phyloP scores from a whole-genome alignment of 2,329 filamentous ascomycete genomes.

The Sarocladium strictum region DNA sequence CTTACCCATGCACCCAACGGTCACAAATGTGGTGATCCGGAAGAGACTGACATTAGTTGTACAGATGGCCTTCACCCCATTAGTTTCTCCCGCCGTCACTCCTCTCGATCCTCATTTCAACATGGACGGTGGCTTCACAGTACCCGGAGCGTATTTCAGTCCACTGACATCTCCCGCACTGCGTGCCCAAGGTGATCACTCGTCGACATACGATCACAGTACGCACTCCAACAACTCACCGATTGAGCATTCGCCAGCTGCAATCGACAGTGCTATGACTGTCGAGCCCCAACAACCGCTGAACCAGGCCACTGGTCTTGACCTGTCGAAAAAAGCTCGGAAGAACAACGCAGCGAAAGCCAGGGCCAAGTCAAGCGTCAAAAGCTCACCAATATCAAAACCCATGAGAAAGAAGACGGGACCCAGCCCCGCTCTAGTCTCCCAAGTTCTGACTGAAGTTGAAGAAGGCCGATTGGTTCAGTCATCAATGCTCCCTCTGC shows the following conservation, averaged over 20 bases:
- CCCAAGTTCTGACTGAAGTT: conserved; percentile 49
- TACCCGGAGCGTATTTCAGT: conserved; percentile 73
- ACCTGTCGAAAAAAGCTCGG: conserved; percentile 44
- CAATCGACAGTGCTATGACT: conserved; percentile 32
- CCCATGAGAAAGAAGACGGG: conserved; percentile 50
- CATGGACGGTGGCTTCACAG: conserved; percentile 50
- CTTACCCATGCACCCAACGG: neutral
- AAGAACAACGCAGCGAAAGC: conserved; percentile 46
- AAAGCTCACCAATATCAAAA: conserved; percentile 69
- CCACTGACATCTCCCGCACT: conserved; percentile 76
- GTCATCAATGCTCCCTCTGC: conserved; percentile 29
- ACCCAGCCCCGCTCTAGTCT: conserved; percentile 49
- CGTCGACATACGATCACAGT: conserved; percentile 39
- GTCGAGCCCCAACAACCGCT: conserved; percentile 36
- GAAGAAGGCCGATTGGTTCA: conserved; percentile 27
- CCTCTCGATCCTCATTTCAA: conserved; percentile 68
- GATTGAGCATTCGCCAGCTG: conserved; percentile 30
- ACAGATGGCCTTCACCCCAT: conserved; percentile 70
- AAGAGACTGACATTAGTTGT: conserved; percentile 14
- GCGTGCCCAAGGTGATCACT: conserved; percentile 59
- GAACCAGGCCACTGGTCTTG: conserved; percentile 36
- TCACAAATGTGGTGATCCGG: neutral
- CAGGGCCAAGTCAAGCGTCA: conserved; percentile 47
- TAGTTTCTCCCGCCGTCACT: conserved; percentile 79
- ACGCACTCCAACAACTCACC: conserved; percentile 45